phyloP scores from a whole-genome alignment of 1,284 basidiomycete genomes.

The Sparassis latifolia region DNA sequence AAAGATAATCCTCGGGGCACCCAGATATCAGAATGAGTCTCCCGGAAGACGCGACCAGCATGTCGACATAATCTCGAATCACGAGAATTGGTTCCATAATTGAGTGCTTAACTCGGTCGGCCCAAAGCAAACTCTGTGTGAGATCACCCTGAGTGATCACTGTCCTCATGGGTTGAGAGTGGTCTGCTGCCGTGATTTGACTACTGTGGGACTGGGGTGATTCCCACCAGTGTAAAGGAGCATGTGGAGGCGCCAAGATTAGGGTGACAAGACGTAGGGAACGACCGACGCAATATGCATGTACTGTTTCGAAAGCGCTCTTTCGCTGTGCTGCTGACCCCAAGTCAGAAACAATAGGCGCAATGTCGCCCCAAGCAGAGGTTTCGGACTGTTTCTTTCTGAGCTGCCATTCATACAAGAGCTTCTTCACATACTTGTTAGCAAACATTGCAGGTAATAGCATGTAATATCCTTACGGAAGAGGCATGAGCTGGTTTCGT shows the following conservation, averaged over 20 bases:
- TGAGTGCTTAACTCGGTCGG: conserved; percentile 14
- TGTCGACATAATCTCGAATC: conserved; percentile 22
- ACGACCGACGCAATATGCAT: conserved; percentile 25
- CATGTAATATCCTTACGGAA: conserved; percentile 17
- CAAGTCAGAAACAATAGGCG: conserved; percentile 26
- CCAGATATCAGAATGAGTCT: conserved; percentile 23
- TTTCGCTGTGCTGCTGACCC: conserved; percentile 22
- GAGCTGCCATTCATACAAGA: conserved; percentile 30
- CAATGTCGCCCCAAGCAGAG: conserved; percentile 26
- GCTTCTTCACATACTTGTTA: conserved; percentile 11
- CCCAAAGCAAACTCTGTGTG: conserved; percentile 17
- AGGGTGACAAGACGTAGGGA: conserved; percentile 25
- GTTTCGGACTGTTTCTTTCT: conserved; percentile 24
- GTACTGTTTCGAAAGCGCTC: conserved; percentile 26
- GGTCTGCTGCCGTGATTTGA: not conserved
- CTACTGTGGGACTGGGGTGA: not conserved
- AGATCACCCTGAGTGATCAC: not conserved
- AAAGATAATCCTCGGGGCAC: conserved; percentile 10
- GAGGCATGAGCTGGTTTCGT: conserved; percentile 18
- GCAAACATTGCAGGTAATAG: not conserved
- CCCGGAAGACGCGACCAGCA: conserved; percentile 24
- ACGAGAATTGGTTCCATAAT: conserved; percentile 24
- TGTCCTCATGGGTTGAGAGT: no score
- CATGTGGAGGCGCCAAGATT: conserved; percentile 17
- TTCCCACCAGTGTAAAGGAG: conserved; percentile 8